Evolutionary conservation across 208 protist species (phyloP).

Genomic region (Trypanosoma scelopori): DNA sequence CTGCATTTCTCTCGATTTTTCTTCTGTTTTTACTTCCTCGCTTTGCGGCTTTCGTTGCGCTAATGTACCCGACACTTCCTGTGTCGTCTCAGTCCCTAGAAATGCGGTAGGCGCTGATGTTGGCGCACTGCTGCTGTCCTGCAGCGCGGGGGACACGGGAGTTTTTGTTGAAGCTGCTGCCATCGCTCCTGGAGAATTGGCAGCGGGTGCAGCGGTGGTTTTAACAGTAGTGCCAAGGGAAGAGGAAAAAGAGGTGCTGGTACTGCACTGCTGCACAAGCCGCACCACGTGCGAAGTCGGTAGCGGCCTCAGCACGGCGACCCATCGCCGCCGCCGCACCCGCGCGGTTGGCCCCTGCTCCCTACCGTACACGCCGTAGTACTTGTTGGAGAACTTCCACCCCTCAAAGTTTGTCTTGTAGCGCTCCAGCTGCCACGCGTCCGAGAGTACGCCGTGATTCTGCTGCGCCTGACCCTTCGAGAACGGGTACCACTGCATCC

Average conservation of each 20-base stretch:
- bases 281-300: slow-evolving; percentile 51
- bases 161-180: not conserved
- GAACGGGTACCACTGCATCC: slow-evolving; percentile 70
- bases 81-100: not conserved
- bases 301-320: slow-evolving; percentile 47
- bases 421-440: slow-evolving; percentile 63
- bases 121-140: not conserved
- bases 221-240: not conserved
- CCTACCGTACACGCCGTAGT: slow-evolving; percentile 65
- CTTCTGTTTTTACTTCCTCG: too few relatives aligned
- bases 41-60: too few relatives aligned
- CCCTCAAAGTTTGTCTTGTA: slow-evolving; percentile 72
- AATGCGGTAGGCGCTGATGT: not conserved
- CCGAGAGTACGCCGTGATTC: slow-evolving; percentile 18
- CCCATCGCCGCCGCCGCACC: slow-evolving; percentile 74
- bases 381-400: slow-evolving; percentile 75
- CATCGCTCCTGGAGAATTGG: not conserved
- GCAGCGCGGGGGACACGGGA: not conserved
- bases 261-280: slow-evolving; percentile 20
- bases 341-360: slow-evolving; percentile 35
- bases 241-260: not conserved
- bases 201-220: not conserved
- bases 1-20: not conserved
- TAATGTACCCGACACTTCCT: slow-evolving; percentile 3
- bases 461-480: slow-evolving; percentile 39